Conservation (phyloP, 371 early-diverging fungal species). For the Rhizopus arrhizus region DNA sequence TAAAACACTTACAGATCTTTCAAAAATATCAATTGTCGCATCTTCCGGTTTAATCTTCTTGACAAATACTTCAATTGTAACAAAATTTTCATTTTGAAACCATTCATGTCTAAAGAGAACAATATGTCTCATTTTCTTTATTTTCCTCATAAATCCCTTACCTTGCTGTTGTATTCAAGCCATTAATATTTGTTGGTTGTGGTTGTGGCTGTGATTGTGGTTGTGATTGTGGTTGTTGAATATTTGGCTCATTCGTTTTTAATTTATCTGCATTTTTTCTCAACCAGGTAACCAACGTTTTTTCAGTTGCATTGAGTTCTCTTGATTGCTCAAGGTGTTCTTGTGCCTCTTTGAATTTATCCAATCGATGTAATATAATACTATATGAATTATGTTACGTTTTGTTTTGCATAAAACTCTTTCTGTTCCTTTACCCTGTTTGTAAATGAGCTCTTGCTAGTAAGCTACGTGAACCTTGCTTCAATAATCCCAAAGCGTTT, state of each 20-base stretch:
- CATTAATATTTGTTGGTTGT: slow-evolving; percentile 12
- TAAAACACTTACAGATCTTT: slow-evolving; percentile 49
- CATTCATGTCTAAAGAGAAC: slow-evolving; percentile 77
- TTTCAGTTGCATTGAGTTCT: slow-evolving; percentile 55
- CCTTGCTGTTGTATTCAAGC: slow-evolving; percentile 9
- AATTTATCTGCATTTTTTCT: slow-evolving; percentile 55
- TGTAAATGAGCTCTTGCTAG: slow-evolving; percentile 67
- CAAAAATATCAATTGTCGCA: slow-evolving; percentile 69
- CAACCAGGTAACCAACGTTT: slow-evolving; percentile 60
- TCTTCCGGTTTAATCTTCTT: slow-evolving; percentile 77
- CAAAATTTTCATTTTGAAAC: slow-evolving; percentile 92
- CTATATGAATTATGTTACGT: slow-evolving; percentile 23
- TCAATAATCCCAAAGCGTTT: slow-evolving; percentile 57
- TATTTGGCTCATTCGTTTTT: slow-evolving; percentile 1
- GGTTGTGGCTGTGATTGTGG: slow-evolving; percentile 4
- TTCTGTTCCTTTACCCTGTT: slow-evolving; percentile 52
- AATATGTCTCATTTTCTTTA: slow-evolving; percentile 18
- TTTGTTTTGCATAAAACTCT: background rate
- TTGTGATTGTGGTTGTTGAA: background rate
- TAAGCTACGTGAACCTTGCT: slow-evolving; percentile 57
- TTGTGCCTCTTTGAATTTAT: slow-evolving; percentile 56
- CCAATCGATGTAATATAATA: slow-evolving; percentile 58
- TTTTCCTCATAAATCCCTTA: background rate
- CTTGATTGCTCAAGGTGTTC: slow-evolving; percentile 54
- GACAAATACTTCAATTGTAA: slow-evolving; percentile 87